phyloP scores from a whole-genome alignment of 2,329 filamentous ascomycete species.

The Botrytis sinoallii region DNA sequence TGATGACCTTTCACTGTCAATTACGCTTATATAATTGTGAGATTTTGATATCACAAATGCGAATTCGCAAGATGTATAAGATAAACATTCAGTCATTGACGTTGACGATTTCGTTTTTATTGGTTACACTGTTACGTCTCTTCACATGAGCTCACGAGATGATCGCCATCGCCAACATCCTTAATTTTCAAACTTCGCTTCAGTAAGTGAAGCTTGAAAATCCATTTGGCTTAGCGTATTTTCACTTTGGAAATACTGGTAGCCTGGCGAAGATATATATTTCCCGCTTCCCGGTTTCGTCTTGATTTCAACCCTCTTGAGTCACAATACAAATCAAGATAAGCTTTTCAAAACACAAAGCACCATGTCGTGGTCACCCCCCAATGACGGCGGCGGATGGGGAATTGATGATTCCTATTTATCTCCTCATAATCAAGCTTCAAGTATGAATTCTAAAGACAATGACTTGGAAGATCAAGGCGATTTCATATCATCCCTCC shows the following conservation, averaged over 20 bases:
- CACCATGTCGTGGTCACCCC: not conserved
- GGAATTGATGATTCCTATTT: not conserved
- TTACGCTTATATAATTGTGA: accelerated
- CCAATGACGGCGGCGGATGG: not conserved
- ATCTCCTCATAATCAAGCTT: not conserved
- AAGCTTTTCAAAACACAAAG: not conserved
- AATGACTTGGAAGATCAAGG: not conserved
- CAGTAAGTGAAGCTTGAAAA: not conserved
- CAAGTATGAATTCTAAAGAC: not conserved
- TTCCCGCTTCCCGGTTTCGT: not conserved
- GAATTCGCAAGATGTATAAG: no score
- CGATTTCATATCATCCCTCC: not conserved
- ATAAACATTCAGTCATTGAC: not conserved
- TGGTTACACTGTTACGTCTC: not conserved
- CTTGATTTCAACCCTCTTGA: not conserved
- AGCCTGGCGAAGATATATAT: not conserved
- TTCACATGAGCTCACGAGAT: not conserved
- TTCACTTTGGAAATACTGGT: not conserved
- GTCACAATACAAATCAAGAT: not conserved
- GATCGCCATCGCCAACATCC: not conserved
- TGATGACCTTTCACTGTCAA: not conserved
- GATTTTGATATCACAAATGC: not conserved
- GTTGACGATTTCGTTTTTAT: no score
- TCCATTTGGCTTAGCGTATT: not conserved
- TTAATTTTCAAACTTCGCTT: not conserved